Base-by-base conservation (phyloP, 179 eudicot species). In the Silene coronaria region DNA sequence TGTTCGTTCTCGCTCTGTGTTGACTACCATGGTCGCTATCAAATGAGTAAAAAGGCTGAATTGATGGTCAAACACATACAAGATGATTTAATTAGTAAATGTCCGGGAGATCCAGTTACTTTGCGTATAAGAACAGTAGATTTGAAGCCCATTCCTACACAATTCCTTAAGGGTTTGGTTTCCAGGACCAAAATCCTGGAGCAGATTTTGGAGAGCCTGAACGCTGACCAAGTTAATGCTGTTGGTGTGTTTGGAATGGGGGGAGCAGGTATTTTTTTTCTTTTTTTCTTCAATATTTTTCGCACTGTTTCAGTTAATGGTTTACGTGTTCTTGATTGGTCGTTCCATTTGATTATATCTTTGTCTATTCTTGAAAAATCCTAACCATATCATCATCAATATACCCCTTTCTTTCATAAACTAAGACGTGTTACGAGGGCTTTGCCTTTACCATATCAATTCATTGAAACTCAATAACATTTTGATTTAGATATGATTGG, bases 201-300 rank as follows among this genome's bases (percentile, higher is more conserved):
- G 9, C 68, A 64, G 16, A 28, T 64, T 12, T 28, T 27, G 42
- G 65, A 28, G 19, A 64, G 17, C 21, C 42, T 64, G 6, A 16
- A 1, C 4, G 42, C 28, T 17, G 68, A 28, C 28, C 36, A 64
- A 16, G 68, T 64, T 28, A 10, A 27, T 64, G 14, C 42, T 2
- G 68, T 64, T 16, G 38, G 68, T 1, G 38, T 64, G 32, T 64
- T 27, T 17, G 68, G 68, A 38, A 64, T 26, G 68, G 68, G 68
- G 0, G 68, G 68, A 11, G 28, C 68, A 26, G 67, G 67, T 63
- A n/a, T n/a, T n/a, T n/a, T n/a, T n/a, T n/a, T n/a, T n/a, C n/a
- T n/a, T n/a, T n/a, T n/a, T n/a, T n/a, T n/a, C n/a, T n/a, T n/a
- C n/a, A n/a, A n/a, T n/a, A n/a, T n/a, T n/a, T n/a, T n/a, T n/a